phyloP scores from a whole-genome alignment of 2,329 filamentous ascomycete species.

The Massarina eburnea region DNA sequence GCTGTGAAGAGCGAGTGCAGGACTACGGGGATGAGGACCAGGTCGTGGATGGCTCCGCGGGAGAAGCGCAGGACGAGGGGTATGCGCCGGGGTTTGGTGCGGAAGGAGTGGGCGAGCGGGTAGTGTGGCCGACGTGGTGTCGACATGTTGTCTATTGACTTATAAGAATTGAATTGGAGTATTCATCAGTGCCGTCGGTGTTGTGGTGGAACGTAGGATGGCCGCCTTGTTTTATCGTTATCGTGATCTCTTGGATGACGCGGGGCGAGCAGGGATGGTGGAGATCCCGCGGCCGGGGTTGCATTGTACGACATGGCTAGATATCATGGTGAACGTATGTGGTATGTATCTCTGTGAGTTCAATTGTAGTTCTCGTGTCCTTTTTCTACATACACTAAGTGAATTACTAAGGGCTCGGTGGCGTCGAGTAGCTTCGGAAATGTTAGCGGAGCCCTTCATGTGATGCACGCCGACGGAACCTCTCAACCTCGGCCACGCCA shows the following conservation, averaged over 20 bases:
- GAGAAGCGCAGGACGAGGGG: slow-evolving; percentile 65
- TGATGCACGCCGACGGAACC: neutral
- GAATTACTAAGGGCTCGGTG: too few relatives aligned
- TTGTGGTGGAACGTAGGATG: neutral
- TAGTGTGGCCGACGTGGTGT: slow-evolving; percentile 42
- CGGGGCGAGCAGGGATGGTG: too few relatives aligned
- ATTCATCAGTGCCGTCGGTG: neutral
- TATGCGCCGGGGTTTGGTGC: slow-evolving; percentile 57
- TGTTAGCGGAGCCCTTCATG: neutral
- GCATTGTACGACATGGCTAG: too few relatives aligned
- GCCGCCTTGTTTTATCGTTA: neutral
- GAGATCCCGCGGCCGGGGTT: too few relatives aligned
- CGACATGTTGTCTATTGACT: slow-evolving; percentile 7
- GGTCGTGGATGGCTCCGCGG: slow-evolving; percentile 64
- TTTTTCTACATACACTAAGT: too few relatives aligned
- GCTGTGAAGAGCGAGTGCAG: slow-evolving; percentile 61
- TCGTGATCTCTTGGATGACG: too few relatives aligned
- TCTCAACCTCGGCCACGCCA: neutral
- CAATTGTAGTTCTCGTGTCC: too few relatives aligned
- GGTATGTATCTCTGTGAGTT: too few relatives aligned
- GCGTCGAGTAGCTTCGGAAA: neutral
- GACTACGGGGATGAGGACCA: slow-evolving; percentile 59
- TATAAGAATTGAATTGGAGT: neutral
- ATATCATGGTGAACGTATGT: too few relatives aligned
- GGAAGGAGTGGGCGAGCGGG: slow-evolving; percentile 48